phyloP scores from a whole-genome alignment of 139 green algal species.

The Asterochloris erici region DNA sequence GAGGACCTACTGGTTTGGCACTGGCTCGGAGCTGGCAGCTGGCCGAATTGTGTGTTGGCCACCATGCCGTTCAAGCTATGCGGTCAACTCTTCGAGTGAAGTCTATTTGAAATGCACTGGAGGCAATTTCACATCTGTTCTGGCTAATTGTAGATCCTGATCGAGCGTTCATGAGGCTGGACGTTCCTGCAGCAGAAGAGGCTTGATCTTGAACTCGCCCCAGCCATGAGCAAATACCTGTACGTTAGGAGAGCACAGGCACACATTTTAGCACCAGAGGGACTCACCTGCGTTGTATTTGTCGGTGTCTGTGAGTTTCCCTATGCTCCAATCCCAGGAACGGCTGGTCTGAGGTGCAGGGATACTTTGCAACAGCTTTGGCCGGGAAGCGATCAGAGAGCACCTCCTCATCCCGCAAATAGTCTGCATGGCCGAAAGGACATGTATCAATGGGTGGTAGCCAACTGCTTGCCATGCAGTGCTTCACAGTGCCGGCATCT shows the following conservation, averaged over 20 bases:
- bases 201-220: neutral
- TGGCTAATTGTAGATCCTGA: slow-evolving; percentile 56
- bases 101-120: too few relatives aligned
- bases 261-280: neutral
- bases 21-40: too few relatives aligned
- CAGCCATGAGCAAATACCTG: neutral
- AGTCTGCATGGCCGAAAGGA: slow-evolving; percentile 34
- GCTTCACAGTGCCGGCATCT: too few relatives aligned
- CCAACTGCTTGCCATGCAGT: slow-evolving; percentile 11
- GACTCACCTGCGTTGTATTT: slow-evolving; percentile 33
- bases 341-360: slow-evolving; percentile 15
- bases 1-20: too few relatives aligned
- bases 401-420: slow-evolving; percentile 64
- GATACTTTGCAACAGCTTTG: neutral
- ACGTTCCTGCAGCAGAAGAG: slow-evolving; percentile 6
- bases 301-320: slow-evolving; percentile 50
- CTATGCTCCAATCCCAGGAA: slow-evolving; percentile 78
- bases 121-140: too few relatives aligned
- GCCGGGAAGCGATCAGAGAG: slow-evolving; percentile 19
- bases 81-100: too few relatives aligned
- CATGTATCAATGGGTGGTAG: neutral
- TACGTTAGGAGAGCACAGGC: neutral
- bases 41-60: too few relatives aligned
- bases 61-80: too few relatives aligned
- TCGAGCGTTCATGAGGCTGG: slow-evolving; percentile 50